Percentiles rank a stretch among this genome's conserved stretches.
phyloP scores from a whole-genome alignment of 768 basidiomycete genomes.

The Tylopilus sp. region DNA sequence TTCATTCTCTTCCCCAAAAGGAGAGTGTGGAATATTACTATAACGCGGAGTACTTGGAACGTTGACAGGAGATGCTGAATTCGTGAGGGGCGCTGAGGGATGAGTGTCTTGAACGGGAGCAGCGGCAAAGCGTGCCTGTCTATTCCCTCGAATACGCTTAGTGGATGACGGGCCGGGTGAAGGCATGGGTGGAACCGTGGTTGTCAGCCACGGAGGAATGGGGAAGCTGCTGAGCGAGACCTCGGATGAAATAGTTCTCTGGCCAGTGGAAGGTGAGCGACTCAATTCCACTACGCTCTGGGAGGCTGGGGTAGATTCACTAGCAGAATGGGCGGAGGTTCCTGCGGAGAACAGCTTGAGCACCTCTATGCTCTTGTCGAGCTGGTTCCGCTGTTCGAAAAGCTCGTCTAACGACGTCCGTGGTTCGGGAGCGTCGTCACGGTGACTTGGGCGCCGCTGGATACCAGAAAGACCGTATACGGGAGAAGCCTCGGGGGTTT shows the following conservation, averaged over 20 bases:
- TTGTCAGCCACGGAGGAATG: constrained; percentile 45
- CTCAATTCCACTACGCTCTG: constrained; percentile 6
- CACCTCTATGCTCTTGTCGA: constrained; percentile 62
- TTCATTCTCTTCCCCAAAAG: constrained; percentile 12
- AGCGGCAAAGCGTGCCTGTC: constrained; percentile 16
- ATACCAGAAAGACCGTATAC: constrained; percentile 45
- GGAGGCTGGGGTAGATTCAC: constrained; percentile 27
- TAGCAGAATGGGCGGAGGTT: constrained; percentile 28
- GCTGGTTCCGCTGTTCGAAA: constrained; percentile 56
- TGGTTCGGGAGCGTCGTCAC: constrained; percentile 16
- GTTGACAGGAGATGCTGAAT: constrained; percentile 24
- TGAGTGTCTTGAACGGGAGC: constrained; percentile 2
- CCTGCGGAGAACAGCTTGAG: constrained; percentile 44
- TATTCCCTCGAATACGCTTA: constrained; percentile 23
- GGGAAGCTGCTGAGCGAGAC: constrained; percentile 74
- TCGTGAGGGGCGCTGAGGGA: constrained; percentile 23
- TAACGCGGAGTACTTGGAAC: constrained; percentile 15
- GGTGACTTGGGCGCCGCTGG: not conserved
- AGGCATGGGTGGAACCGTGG: constrained; percentile 17
- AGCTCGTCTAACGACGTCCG: constrained; percentile 47
- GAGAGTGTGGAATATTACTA: constrained; percentile 17
- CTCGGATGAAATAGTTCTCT: constrained; percentile 37
- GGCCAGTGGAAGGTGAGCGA: constrained; percentile 25
- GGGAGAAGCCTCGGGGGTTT: constrained; percentile 33
- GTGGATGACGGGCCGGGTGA: constrained; percentile 9